Conservation (phyloP, 139 green algal genomes). For the Microglena sp. region DNA sequence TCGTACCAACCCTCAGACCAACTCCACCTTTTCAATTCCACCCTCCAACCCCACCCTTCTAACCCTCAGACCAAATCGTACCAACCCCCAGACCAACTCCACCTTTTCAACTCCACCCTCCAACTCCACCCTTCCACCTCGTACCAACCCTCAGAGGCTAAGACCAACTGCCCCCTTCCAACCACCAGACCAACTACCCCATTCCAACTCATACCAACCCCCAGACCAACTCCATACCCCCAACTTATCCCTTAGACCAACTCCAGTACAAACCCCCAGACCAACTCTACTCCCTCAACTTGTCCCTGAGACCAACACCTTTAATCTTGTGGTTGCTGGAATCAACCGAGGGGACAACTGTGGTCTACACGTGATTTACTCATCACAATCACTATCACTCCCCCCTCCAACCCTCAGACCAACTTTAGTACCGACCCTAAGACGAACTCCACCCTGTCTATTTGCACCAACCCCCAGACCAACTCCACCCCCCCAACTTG, state of each 20-base stretch:
- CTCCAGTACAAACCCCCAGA: not conserved
- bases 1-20: too few species aligned
- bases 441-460: too few species aligned
- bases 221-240: not conserved
- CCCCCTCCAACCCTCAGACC: not conserved
- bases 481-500: not conserved
- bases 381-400: not conserved
- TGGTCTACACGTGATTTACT: conserved; percentile 70
- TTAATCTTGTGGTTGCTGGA: conserved; percentile 36
- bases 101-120: too few species aligned
- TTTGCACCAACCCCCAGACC: too few species aligned
- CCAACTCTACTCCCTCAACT: not conserved
- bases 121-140: not conserved
- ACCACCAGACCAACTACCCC: too few species aligned
- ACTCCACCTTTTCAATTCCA: too few species aligned
- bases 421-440: too few species aligned
- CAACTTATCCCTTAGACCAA: not conserved
- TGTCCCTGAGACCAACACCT: not conserved
- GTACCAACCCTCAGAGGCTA: not conserved
- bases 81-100: too few species aligned
- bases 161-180: not conserved
- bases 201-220: too few species aligned
- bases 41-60: too few species aligned
- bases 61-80: too few species aligned
- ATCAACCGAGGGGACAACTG: conserved; percentile 80